phyloP scores from a whole-genome alignment of 1,284 basidiomycete genomes.

The Ustilago shanxiensis region DNA sequence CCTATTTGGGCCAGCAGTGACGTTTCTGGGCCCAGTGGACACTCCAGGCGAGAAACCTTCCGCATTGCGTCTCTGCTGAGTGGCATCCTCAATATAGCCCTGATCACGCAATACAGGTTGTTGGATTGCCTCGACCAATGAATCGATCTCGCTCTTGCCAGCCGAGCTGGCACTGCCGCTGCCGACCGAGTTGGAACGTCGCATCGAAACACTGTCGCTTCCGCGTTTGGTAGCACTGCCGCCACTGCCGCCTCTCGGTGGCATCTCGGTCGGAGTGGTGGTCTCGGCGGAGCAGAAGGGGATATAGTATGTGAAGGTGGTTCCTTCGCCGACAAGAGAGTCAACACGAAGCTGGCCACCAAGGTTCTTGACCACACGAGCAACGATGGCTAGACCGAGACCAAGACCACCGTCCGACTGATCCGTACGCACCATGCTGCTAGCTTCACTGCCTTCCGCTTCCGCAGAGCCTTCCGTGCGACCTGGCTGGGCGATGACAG shows the following conservation, averaged over 20 bases:
- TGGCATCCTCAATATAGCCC: slow-evolving; percentile 55
- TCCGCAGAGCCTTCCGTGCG: slow-evolving; percentile 19
- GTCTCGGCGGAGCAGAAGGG: slow-evolving; percentile 72
- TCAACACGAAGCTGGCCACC: slow-evolving; percentile 84
- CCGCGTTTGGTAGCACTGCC: slow-evolving; percentile 26
- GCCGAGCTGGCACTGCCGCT: slow-evolving; percentile 55
- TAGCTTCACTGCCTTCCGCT: slow-evolving; percentile 24
- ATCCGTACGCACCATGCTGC: slow-evolving; percentile 30
- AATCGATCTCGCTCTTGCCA: slow-evolving; percentile 75
- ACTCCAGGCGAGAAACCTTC: slow-evolving; percentile 20
- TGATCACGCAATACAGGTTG: slow-evolving; percentile 66
- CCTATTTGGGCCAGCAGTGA: slow-evolving; percentile 9
- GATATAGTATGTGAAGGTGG: slow-evolving; percentile 80
- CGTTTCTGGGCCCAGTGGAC: slow-evolving; percentile 15
- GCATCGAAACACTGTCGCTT: slow-evolving; percentile 43
- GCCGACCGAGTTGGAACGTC: slow-evolving; percentile 48
- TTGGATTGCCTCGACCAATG: slow-evolving; percentile 77
- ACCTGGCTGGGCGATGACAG: slow-evolving; percentile 66
- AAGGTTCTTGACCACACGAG: slow-evolving; percentile 84
- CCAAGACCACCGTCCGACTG: slow-evolving; percentile 71
- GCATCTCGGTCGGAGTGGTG: slow-evolving; percentile 37
- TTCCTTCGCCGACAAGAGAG: slow-evolving; percentile 79
- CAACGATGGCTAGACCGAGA: slow-evolving; percentile 83
- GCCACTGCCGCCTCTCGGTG: slow-evolving; percentile 22
- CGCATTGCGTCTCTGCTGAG: slow-evolving; percentile 32